phyloP scores from a whole-genome alignment of 208 protist genomes.

The Leishmania mexicana region DNA sequence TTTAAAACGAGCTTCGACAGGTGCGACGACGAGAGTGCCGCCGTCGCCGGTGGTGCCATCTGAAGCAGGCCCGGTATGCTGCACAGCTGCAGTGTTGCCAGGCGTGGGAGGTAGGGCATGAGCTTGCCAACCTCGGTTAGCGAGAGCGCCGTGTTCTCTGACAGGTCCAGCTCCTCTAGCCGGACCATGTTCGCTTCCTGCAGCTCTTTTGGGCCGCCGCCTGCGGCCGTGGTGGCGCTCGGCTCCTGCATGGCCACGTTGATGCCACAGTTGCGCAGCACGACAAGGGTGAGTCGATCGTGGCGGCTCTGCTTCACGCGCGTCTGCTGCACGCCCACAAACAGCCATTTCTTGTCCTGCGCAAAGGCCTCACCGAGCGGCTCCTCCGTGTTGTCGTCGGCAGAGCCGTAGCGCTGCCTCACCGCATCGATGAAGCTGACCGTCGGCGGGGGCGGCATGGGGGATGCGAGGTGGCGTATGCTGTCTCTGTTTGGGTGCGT shows the following conservation, averaged over 20 bases:
- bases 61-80: conserved; percentile 51
- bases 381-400: conserved; percentile 45
- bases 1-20: conserved; percentile 84
- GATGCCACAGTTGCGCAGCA: conserved; percentile 63
- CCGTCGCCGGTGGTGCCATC: neutral
- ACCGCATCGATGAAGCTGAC: conserved; percentile 85
- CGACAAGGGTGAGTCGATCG: conserved; percentile 61
- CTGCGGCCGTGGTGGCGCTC: conserved; percentile 10
- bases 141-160: conserved; percentile 56
- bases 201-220: conserved; percentile 22
- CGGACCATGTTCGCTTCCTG: conserved; percentile 44
- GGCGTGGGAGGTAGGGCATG: conserved; percentile 52
- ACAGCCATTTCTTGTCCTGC: conserved; percentile 75
- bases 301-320: conserved; percentile 62
- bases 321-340: conserved; percentile 83
- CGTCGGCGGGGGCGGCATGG: conserved; percentile 6
- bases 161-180: conserved; percentile 78
- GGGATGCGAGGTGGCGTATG: conserved; percentile 34
- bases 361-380: conserved; percentile 28
- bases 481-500: conserved; percentile 31
- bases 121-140: conserved; percentile 61
- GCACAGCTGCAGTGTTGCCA: conserved; percentile 72
- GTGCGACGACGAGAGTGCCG: conserved; percentile 31
- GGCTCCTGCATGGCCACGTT: conserved; percentile 45
- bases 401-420: conserved; percentile 72